Evolutionary conservation across 2,329 filamentous ascomycete species (phyloP), one percentile per base, ranked within the genome.

Genomic region (Penicillium sp.): DNA sequence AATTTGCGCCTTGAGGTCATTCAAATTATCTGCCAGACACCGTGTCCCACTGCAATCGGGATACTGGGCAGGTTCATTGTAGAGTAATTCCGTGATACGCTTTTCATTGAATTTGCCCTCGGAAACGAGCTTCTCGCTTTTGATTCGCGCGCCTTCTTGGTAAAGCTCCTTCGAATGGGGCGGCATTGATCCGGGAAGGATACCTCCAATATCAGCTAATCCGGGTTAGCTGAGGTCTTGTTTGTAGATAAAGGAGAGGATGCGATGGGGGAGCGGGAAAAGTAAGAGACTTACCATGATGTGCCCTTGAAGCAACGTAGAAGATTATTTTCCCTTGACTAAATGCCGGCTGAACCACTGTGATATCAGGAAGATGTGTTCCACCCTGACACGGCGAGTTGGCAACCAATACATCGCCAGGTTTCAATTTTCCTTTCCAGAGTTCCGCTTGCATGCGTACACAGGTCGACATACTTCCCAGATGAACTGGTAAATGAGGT

Each of bases 361-460:
- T 92, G 48, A 92, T 88, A 64, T 92, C 89, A 0, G 89, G 89
- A 19, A 92, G 74, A 77, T 92, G 90, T 0, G 89, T 92, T 21
- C 90, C 90, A n/a, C 90, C 90, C 63, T 85, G 91, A 87, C 90
- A 67, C 85, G 89, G 90, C 65, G 92, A 89, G 62, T 93, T 93
- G 0, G 88, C 87, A 7, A 91, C 87, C 42, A 93, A 81, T 0
- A 92, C 89, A 68, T 93, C 90, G 21, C 90, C 90, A 44, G 82
- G 85, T 61, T 88, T 87, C 26, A 92, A 76, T 61, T 86, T 88
- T 14, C 87, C 88, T 61, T 83, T 81, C 88, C 88, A 92, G 34
- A 90, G 87, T 58, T 87, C 82, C 3, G 88, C 86, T 73, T 92
- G 89, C 44, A 87, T 88, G 51, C 83, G 81, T 2, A 93, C 88